Conservation (phyloP, 768 basidiomycete species). For the Porpolomopsis calyptriformis region DNA sequence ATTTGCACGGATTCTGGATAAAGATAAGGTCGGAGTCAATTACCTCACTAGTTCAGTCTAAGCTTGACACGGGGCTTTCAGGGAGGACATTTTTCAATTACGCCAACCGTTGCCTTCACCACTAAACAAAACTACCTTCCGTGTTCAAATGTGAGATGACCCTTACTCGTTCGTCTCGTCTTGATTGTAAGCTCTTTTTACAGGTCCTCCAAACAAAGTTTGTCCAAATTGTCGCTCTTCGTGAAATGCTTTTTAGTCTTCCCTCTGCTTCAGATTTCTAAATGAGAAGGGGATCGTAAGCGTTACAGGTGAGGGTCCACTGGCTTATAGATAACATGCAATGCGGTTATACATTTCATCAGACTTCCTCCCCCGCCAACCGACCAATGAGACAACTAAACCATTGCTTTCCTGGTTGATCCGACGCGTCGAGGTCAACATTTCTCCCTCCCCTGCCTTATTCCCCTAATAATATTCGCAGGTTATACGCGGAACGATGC, state of each 20-base stretch:
- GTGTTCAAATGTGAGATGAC: slow-evolving; percentile 52
- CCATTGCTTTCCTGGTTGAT: slow-evolving; percentile 78
- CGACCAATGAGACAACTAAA: slow-evolving; percentile 30
- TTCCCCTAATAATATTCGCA: slow-evolving; percentile 18
- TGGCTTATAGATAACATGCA: not conserved
- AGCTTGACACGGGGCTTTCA: slow-evolving; percentile 15
- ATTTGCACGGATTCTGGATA: slow-evolving; percentile 83
- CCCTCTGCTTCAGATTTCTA: slow-evolving; percentile 38
- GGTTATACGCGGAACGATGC: slow-evolving; percentile 75
- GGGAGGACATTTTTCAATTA: slow-evolving; percentile 89
- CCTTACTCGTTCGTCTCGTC: not conserved
- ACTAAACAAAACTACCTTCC: slow-evolving; percentile 80
- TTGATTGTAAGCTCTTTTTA: not conserved
- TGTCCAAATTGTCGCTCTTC: not conserved
- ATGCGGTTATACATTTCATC: not conserved
- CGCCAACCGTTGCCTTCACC: slow-evolving; percentile 55
- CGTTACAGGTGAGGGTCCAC: slow-evolving; percentile 48
- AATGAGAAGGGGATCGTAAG: slow-evolving; percentile 79
- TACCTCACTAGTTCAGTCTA: not conserved
- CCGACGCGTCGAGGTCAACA: slow-evolving; percentile 59
- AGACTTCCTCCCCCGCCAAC: slow-evolving; percentile 75
- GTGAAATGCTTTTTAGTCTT: not conserved
- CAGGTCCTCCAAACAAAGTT: slow-evolving; percentile 77
- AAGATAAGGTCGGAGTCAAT: slow-evolving; percentile 43
- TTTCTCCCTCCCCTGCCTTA: not conserved